phyloP scores from a whole-genome alignment of 2,329 filamentous ascomycete genomes.

The Fusarium sp. region DNA sequence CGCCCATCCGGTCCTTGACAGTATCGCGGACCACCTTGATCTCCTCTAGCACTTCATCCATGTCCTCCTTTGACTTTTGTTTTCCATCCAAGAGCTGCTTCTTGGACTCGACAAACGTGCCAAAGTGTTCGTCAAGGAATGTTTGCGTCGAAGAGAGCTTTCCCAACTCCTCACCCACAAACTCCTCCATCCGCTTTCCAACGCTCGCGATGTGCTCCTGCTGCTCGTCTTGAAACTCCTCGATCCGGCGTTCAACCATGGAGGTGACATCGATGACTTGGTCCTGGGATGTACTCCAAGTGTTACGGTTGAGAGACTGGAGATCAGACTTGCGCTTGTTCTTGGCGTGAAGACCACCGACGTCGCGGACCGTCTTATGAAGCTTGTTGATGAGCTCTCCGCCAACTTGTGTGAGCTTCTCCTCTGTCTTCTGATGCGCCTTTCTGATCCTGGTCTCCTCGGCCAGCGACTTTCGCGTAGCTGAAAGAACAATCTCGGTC shows the following conservation, averaged over 20 bases:
- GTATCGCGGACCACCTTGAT: constrained; percentile 91
- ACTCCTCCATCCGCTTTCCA: constrained; percentile 78
- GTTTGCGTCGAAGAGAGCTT: constrained; percentile 77
- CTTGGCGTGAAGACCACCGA: constrained; percentile 86
- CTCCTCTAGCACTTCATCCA: constrained; percentile 92
- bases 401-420: constrained; percentile 79
- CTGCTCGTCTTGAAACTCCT: constrained; percentile 79
- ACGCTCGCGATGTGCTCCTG: constrained; percentile 75
- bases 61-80: constrained; percentile 79
- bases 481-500: constrained; percentile 84
- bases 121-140: constrained; percentile 77
- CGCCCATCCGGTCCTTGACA: constrained; percentile 86
- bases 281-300: constrained; percentile 81
- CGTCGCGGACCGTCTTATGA: constrained; percentile 81
- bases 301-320: constrained; percentile 80
- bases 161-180: constrained; percentile 80
- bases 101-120: constrained; percentile 75
- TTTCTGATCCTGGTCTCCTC: constrained; percentile 85
- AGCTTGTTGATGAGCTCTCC: constrained; percentile 82
- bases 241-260: constrained; percentile 80
- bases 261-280: constrained; percentile 82
- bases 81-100: constrained; percentile 76
- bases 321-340: constrained; percentile 87
- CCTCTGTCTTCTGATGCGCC: constrained; percentile 88
- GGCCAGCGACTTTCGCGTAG: constrained; percentile 79